These are phyloP conservation scores for Melampsora abietis-canadensis DNA, from an alignment of 1,284 basidiomycete species.

Conservation along the genomic window DNA sequence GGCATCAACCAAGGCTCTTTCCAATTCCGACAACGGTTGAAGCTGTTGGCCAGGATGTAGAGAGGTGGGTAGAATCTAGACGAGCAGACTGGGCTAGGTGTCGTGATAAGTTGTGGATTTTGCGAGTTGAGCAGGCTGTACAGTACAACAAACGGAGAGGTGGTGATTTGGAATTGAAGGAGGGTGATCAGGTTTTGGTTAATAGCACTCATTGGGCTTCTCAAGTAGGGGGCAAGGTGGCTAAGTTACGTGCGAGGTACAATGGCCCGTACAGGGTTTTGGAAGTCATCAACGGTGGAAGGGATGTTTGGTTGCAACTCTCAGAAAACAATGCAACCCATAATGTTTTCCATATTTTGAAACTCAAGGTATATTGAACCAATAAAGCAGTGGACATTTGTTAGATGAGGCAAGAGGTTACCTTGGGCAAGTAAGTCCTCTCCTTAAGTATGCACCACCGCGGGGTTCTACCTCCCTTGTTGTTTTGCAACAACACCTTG, in stretches of 20 bases:
- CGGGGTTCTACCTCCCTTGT: too few relatives aligned
- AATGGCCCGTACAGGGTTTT: neutral
- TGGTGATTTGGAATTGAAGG: neutral
- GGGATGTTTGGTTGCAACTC: neutral
- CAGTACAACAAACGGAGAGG: too few relatives aligned
- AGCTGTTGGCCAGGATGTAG: too few relatives aligned
- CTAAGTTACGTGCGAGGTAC: neutral
- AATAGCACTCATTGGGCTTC: neutral
- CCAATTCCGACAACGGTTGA: neutral
- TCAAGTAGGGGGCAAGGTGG: neutral
- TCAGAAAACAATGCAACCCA: neutral
- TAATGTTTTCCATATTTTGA: constrained; percentile 7
- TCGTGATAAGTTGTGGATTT: constrained; percentile 7
- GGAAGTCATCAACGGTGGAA: neutral
- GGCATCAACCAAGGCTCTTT: neutral
- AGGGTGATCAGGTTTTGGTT: neutral
- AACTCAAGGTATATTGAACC: neutral
- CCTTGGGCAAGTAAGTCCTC: too few relatives aligned
- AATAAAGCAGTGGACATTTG: too few relatives aligned
- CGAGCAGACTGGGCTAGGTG: neutral
- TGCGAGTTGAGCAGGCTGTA: neutral
- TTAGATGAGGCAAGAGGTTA: too few relatives aligned
- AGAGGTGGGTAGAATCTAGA: neutral
- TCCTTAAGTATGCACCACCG: too few relatives aligned
- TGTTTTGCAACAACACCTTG: too few relatives aligned